Percentiles rank a stretch among this genome's conserved stretches.
Conservation (phyloP, 805 yeast species). For the Zygotorulaspora chibaensis region DNA sequence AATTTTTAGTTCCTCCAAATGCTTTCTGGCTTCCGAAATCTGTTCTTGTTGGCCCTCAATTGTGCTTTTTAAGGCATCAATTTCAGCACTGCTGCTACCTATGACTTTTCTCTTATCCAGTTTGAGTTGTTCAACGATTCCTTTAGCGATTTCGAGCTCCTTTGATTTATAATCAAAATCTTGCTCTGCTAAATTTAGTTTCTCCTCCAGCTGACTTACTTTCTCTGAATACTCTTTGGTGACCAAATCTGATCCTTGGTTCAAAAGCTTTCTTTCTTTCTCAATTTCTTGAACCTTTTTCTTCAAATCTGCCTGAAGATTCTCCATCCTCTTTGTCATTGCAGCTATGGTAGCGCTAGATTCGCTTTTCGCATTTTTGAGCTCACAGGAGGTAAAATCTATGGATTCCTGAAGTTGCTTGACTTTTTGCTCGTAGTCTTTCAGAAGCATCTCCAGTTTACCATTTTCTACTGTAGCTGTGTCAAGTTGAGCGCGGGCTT, state of each 20-base stretch:
- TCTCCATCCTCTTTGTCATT: slow-evolving; percentile 30
- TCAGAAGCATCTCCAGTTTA: neutral
- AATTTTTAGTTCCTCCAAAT: slow-evolving; percentile 3
- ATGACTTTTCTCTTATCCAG: slow-evolving; percentile 1
- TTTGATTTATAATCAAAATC: slow-evolving; percentile 5
- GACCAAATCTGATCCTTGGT: slow-evolving; percentile 47
- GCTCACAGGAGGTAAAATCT: slow-evolving; percentile 1
- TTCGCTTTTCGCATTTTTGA: slow-evolving; percentile 1
- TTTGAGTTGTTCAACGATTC: neutral
- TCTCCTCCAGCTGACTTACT: slow-evolving; percentile 41
- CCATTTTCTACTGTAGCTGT: slow-evolving; percentile 15
- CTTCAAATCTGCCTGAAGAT: slow-evolving; percentile 36
- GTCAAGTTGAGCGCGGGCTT: neutral
- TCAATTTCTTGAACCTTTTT: slow-evolving; percentile 44
- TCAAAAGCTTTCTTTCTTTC: slow-evolving; percentile 44
- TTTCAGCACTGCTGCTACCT: slow-evolving; percentile 5
- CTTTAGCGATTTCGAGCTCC: slow-evolving; percentile 5
- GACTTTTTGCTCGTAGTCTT: slow-evolving; percentile 15
- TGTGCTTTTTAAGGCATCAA: slow-evolving; percentile 19
- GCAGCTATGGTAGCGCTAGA: slow-evolving; percentile 1
- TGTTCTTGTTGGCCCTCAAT: slow-evolving; percentile 19
- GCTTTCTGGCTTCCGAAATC: neutral
- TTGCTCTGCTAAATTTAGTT: slow-evolving; percentile 6
- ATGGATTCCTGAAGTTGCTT: slow-evolving; percentile 9
- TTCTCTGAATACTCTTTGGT: slow-evolving; percentile 47